phyloP scores from a whole-genome alignment of 257 asterid genomes.

The Nyctanthes arbortristis region DNA sequence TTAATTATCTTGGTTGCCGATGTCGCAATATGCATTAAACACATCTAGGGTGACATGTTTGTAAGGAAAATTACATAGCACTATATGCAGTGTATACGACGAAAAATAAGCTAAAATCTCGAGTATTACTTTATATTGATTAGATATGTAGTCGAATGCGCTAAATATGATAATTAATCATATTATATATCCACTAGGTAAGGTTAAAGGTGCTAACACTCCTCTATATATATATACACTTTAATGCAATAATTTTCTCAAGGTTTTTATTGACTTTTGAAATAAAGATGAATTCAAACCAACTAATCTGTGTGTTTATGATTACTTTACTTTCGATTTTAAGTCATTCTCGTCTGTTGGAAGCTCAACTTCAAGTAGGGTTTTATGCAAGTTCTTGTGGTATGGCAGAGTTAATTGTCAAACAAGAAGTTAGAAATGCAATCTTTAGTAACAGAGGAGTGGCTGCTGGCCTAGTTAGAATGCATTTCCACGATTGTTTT shows the following conservation, averaged over 20 bases:
- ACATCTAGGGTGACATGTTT: no score
- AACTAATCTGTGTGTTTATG: background rate
- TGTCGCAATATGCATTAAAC: no score
- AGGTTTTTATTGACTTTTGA: background rate
- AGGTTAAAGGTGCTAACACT: background rate
- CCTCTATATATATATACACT: conserved; percentile 36
- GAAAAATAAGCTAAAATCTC: background rate
- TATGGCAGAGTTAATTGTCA: conserved; percentile 54
- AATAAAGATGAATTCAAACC: conserved; percentile 35
- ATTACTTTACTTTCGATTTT: conserved; percentile 19
- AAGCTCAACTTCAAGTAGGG: conserved; percentile 61
- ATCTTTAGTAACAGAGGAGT: conserved; percentile 49
- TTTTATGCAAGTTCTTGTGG: conserved; percentile 52
- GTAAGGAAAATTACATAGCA: no score
- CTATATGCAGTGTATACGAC: conserved; percentile 1
- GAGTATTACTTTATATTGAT: background rate
- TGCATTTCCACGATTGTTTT: conserved; percentile 91
- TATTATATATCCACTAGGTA: background rate
- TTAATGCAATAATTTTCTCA: conserved; percentile 13
- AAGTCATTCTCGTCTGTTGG: conserved; percentile 23
- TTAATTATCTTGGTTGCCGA: no score
- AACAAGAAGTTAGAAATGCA: conserved; percentile 53
- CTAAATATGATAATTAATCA: no score
- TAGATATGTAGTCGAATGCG: no score
- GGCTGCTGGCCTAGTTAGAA: conserved; percentile 77